Percentiles rank a stretch among this genome's conserved stretches.
phyloP scores from a whole-genome alignment of 805 yeast genomes.

The Monosporozyma servazzii region DNA sequence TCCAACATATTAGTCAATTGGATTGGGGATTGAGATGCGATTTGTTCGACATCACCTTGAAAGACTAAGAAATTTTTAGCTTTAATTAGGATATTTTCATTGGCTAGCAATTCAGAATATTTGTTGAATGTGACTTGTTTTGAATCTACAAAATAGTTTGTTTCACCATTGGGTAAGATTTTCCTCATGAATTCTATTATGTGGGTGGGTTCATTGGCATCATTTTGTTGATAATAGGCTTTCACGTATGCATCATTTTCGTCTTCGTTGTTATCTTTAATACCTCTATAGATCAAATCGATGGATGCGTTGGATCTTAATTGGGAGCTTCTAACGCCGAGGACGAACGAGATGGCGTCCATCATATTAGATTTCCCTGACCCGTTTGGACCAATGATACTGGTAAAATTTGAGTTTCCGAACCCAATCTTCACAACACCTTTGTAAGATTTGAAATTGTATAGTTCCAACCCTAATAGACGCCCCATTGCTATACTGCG shows the following conservation, averaged over 20 bases:
- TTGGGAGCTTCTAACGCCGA: constrained; percentile 71
- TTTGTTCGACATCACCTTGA: constrained; percentile 93
- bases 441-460: constrained; percentile 85
- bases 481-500: constrained; percentile 81
- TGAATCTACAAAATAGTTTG: constrained; percentile 61
- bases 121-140: constrained; percentile 50
- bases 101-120: constrained; percentile 57
- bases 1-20: constrained; percentile 72
- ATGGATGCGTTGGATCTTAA: constrained; percentile 63
- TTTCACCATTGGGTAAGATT: constrained; percentile 47
- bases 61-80: constrained; percentile 89
- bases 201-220: constrained; percentile 40
- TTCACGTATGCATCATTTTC: constrained; percentile 59
- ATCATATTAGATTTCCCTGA: constrained; percentile 95
- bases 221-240: constrained; percentile 58
- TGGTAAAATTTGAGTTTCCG: constrained; percentile 75
- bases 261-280: too few species aligned
- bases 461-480: constrained; percentile 63
- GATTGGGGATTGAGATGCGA: constrained; percentile 76
- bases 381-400: constrained; percentile 97
- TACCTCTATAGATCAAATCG: constrained; percentile 77
- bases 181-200: constrained; percentile 51
- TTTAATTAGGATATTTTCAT: constrained; percentile 74
- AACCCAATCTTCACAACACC: constrained; percentile 73
- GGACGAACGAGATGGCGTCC: constrained; percentile 93